These are phyloP conservation scores for Kuraishia hungarica DNA, from an alignment of 805 yeast species.

Conservation along the genomic window DNA sequence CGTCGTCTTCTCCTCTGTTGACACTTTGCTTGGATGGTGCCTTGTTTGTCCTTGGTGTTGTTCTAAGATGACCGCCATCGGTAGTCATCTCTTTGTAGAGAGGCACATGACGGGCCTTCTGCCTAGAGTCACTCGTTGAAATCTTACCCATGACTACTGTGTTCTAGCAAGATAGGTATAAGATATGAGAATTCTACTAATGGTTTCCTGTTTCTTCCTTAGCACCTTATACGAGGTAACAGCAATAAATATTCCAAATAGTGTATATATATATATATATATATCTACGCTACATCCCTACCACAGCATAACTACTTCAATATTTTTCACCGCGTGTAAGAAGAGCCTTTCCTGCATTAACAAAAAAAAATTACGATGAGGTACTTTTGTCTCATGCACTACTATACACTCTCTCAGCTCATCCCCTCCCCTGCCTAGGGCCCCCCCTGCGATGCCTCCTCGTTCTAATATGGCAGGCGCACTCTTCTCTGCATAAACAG, in stretches of 20 bases:
- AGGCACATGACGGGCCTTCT: slow-evolving; percentile 72
- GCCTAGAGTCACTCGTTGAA: slow-evolving; percentile 37
- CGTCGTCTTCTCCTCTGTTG: slow-evolving; percentile 29
- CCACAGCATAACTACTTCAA: neutral
- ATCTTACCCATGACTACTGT: slow-evolving; percentile 53
- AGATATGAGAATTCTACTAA: too few species aligned
- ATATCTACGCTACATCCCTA: too few species aligned
- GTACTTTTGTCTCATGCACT: neutral
- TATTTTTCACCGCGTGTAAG: neutral
- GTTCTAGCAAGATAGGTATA: too few species aligned
- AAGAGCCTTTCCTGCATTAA: neutral
- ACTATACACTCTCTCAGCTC: neutral
- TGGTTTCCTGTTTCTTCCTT: too few species aligned
- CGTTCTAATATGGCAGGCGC: neutral
- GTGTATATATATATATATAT: too few species aligned
- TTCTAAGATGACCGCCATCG: slow-evolving; percentile 61
- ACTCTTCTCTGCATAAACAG: neutral
- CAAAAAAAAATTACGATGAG: neutral
- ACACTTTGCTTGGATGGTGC: slow-evolving; percentile 17
- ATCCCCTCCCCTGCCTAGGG: neutral
- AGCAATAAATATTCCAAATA: too few species aligned
- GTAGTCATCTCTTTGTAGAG: slow-evolving; percentile 71
- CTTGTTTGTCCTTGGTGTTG: slow-evolving; percentile 19
- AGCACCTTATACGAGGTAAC: too few species aligned
- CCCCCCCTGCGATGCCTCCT: too few species aligned